These are phyloP conservation scores for Pichia sp. DNA, from an alignment of 1,139 yeast species.

Conservation along the genomic window DNA sequence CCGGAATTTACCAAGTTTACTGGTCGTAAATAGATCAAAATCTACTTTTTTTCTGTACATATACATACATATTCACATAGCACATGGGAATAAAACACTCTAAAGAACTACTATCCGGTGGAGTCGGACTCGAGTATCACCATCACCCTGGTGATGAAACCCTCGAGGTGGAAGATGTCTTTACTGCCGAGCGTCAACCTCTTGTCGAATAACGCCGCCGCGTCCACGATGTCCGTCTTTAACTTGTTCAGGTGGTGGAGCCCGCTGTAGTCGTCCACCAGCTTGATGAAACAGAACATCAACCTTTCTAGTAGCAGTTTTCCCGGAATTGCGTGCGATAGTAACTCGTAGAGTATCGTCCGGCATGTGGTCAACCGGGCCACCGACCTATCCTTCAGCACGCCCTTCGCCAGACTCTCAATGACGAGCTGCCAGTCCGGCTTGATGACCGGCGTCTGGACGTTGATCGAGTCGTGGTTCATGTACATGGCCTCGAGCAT, in stretches of 20 bases:
- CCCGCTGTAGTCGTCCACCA: slow-evolving; percentile 33
- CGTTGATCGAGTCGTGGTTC: slow-evolving; percentile 54
- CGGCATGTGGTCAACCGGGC: slow-evolving; percentile 68
- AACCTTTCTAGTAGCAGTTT: slow-evolving; percentile 67
- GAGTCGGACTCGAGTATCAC: slow-evolving; percentile 44
- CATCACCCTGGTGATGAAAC: slow-evolving; percentile 87
- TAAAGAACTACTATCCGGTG: background rate
- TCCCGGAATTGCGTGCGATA: slow-evolving; percentile 93
- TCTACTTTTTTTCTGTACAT: slow-evolving; percentile 1
- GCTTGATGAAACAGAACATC: slow-evolving; percentile 49
- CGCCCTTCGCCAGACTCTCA: slow-evolving; percentile 54
- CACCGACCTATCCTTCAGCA: slow-evolving; percentile 62
- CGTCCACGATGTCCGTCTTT: slow-evolving; percentile 53
- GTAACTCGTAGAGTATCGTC: slow-evolving; percentile 71
- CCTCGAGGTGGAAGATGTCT: slow-evolving; percentile 91
- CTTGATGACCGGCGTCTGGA: slow-evolving; percentile 41
- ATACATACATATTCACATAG: background rate
- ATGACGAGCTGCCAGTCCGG: slow-evolving; percentile 92
- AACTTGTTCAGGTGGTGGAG: slow-evolving; percentile 24
- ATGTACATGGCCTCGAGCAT: slow-evolving; percentile 81
- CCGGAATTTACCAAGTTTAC: slow-evolving; percentile 34
- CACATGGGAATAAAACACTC: background rate
- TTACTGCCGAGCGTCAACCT: slow-evolving; percentile 81
- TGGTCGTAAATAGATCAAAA: slow-evolving; percentile 25
- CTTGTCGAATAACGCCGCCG: slow-evolving; percentile 79